Percentiles rank a stretch among this genome's conserved stretches.
Evolutionary conservation across 148 eudicot species (phyloP).

Genomic region (Amaranthus cruentus): DNA sequence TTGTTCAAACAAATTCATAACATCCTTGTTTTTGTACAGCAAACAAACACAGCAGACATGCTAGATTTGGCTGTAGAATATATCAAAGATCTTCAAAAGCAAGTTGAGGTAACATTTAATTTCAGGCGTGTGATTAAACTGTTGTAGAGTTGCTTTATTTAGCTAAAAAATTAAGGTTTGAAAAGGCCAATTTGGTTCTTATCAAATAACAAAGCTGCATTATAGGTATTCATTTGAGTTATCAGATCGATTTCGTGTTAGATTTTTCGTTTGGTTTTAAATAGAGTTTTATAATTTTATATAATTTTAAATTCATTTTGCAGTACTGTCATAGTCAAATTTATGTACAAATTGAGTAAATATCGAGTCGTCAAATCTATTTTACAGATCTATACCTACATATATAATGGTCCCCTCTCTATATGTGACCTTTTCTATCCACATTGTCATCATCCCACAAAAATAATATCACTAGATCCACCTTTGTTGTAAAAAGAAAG

Average conservation of each 20-base stretch:
- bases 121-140: conserved; percentile 6
- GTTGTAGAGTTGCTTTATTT: conserved; percentile 13
- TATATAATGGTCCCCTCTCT: conserved; percentile 21
- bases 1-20: conserved; percentile 14
- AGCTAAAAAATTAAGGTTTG: conserved; percentile 9
- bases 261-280: too few species aligned
- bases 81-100: conserved; percentile 78
- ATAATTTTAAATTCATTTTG: too few species aligned
- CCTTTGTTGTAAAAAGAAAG: conserved; percentile 24
- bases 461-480: conserved; percentile 16
- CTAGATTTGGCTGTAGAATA: conserved; percentile 92
- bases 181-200: neutral
- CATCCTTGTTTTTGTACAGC: conserved; percentile 43
- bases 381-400: too few species aligned
- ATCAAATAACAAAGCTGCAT: conserved; percentile 21
- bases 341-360: too few species aligned
- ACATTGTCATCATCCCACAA: conserved; percentile 24
- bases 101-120: conserved; percentile 48
- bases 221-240: too few species aligned
- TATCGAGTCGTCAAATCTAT: too few species aligned
- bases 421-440: conserved; percentile 21
- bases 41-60: conserved; percentile 95
- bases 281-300: too few species aligned
- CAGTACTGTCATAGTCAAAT: too few species aligned
- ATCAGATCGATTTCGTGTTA: too few species aligned